Conservation (phyloP, 75 land plant genomes). For the Pinus taeda region DNA sequence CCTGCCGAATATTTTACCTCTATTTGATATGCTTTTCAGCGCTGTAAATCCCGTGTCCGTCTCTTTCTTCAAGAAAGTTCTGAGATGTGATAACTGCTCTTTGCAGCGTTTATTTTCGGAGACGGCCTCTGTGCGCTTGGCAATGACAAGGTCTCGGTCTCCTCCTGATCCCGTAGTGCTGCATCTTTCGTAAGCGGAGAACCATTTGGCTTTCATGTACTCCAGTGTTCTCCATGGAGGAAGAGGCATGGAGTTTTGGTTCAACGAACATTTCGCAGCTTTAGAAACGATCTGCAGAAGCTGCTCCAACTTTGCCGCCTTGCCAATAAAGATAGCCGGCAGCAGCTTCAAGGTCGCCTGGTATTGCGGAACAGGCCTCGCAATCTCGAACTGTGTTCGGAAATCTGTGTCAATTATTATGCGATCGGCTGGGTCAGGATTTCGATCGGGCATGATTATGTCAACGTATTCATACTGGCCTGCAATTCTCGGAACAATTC, state of each 20-base stretch:
- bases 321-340: slow-evolving; percentile 72
- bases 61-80: slow-evolving; percentile 6
- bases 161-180: neutral
- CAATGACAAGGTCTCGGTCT: neutral
- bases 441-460: slow-evolving; percentile 28
- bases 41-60: slow-evolving; percentile 2
- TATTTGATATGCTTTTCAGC: slow-evolving; percentile 4
- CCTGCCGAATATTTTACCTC: slow-evolving; percentile 9
- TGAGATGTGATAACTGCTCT: slow-evolving; percentile 7
- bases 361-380: slow-evolving; percentile 70
- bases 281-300: slow-evolving; percentile 77
- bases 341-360: slow-evolving; percentile 54
- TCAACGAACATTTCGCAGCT: slow-evolving; percentile 71
- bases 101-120: neutral
- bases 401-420: slow-evolving; percentile 83
- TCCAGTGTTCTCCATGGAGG: slow-evolving; percentile 92
- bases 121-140: neutral
- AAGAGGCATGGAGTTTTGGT: slow-evolving; percentile 85
- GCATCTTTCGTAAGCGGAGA: slow-evolving; percentile 48
- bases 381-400: slow-evolving; percentile 68
- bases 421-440: slow-evolving; percentile 38
- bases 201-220: slow-evolving; percentile 82
- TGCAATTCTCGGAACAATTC: slow-evolving; percentile 13
- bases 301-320: slow-evolving; percentile 44
- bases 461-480: slow-evolving; percentile 93